phyloP scores from a whole-genome alignment of 169 alveolate genomes.

The Eimeria mitis region DNA sequence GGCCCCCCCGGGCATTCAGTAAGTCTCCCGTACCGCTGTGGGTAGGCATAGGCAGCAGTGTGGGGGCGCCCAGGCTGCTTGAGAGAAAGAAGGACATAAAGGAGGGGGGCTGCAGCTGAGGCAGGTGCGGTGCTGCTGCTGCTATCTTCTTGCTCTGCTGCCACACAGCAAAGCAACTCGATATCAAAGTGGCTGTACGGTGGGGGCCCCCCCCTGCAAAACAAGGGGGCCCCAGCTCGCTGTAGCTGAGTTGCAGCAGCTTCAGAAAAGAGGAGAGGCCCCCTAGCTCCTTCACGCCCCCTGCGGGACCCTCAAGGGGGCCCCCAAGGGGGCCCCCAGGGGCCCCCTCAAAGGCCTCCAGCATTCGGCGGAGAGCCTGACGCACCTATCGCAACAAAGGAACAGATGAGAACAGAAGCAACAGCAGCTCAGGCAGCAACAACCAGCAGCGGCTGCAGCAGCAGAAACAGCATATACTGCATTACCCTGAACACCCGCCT shows the following conservation, averaged over 20 bases:
- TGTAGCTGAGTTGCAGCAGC: slow-evolving; percentile 75
- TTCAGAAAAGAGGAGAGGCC: slow-evolving; percentile 31
- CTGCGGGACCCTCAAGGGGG: background rate
- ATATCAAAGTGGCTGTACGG: slow-evolving; percentile 16
- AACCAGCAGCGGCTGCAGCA: background rate
- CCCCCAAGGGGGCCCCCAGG: background rate
- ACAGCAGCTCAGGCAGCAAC: background rate
- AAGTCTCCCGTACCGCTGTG: slow-evolving; percentile 4
- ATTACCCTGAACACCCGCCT: background rate
- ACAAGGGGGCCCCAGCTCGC: slow-evolving; percentile 81
- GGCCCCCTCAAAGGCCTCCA: slow-evolving; percentile 37
- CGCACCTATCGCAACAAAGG: slow-evolving; percentile 24
- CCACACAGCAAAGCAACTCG: slow-evolving; percentile 52
- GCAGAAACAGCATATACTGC: background rate
- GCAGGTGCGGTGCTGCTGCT: slow-evolving; percentile 47
- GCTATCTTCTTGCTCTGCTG: slow-evolving; percentile 39
- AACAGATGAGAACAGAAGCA: background rate
- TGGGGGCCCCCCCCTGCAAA: slow-evolving; percentile 59
- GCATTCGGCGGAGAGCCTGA: slow-evolving; percentile 71
- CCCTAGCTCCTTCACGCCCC: slow-evolving; percentile 6
- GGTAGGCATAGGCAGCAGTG: slow-evolving; percentile 20
- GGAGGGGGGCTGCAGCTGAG: slow-evolving; percentile 31
- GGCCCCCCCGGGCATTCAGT: slow-evolving; percentile 65
- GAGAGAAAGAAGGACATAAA: slow-evolving; percentile 51
- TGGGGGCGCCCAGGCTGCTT: slow-evolving; percentile 39